Conservation (phyloP, 176 grass and related monocot species). For the Dendrocalamus sinicus region DNA sequence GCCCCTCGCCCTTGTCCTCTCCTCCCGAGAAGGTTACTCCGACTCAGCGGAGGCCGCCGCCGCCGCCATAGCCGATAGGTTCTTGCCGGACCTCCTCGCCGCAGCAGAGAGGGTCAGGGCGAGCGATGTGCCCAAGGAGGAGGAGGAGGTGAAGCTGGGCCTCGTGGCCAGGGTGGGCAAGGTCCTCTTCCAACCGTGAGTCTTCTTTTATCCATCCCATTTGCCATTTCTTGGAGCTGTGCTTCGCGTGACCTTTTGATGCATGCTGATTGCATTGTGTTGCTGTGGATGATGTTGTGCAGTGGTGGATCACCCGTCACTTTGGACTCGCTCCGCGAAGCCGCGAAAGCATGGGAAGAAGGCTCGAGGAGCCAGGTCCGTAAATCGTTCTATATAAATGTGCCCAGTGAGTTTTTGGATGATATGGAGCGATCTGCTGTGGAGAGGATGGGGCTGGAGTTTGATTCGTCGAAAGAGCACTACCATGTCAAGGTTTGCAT, state of each 20-base stretch:
- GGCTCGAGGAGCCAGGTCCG: slow-evolving; percentile 40
- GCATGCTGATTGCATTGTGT: neutral
- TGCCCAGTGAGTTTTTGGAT: slow-evolving; percentile 41
- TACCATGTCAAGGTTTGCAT: slow-evolving; percentile 50
- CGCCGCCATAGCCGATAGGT: slow-evolving; percentile 20
- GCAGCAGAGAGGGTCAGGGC: slow-evolving; percentile 36
- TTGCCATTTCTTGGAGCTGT: slow-evolving; percentile 20
- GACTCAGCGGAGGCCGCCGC: neutral
- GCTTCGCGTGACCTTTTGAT: neutral
- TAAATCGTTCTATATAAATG: slow-evolving; percentile 45
- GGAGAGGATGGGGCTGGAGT: slow-evolving; percentile 32
- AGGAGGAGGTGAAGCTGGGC: slow-evolving; percentile 31
- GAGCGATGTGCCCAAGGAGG: neutral
- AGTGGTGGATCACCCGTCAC: slow-evolving; percentile 26
- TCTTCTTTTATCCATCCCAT: neutral
- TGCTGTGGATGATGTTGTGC: neutral
- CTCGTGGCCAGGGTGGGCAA: slow-evolving; percentile 49
- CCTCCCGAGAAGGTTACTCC: neutral
- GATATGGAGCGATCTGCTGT: slow-evolving; percentile 31
- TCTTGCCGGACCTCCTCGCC: slow-evolving; percentile 43
- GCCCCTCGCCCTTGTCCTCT: slow-evolving; percentile 38
- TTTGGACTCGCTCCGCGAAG: slow-evolving; percentile 39
- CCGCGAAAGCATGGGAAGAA: slow-evolving; percentile 39
- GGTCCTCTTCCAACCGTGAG: slow-evolving; percentile 48
- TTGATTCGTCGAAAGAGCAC: slow-evolving; percentile 48